Base-by-base conservation (phyloP, 139 green algal species). In the Coccomyxa sp. region DNA sequence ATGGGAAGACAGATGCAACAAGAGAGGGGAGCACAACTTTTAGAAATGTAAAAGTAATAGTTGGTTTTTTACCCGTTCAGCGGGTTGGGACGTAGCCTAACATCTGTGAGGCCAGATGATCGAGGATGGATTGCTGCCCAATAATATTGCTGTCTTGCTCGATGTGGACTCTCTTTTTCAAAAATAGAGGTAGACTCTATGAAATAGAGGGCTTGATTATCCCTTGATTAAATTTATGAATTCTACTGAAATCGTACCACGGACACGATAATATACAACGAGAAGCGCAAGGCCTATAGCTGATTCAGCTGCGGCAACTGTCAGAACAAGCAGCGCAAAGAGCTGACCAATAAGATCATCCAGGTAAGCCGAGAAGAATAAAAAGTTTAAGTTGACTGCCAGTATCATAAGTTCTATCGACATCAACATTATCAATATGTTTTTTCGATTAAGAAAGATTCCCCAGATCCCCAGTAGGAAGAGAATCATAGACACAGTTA, bases 381-480 rank as follows among this genome's bases (percentile, higher is more conserved):
- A 67, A 86, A 92, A 92, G 86, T 92, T 90, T 81, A 90, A 80
- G 79, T 90, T 92, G 16, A 92, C 87, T 79, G 89, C 83, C 58
- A 90, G 80, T 67, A 92, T 66, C 87, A 90, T 92, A 9, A 92
- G 79, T 81, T 92, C 87, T 76, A 90, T 92, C 45, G 84, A 89
- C 88, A 90, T 90, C 84, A 89, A 85, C 87, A 92, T 92, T 80
- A 92, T 84, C 63, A 87, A 80, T 86, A 90, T 89, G 81, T 92
- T 92, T 91, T 92, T 91, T 82, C 85, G 82, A 86, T 90, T 92
- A 82, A 90, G 84, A 85, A 92, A 92, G 80, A 92, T 91, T 60
- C 89, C 89, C 89, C 89, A 92, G 38, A 92, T 91, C 79, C 89
- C 89, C 79, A 92, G 83, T 83, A 92, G 82, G 87, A 92, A 92